Evolutionary conservation across 1,284 basidiomycete species (phyloP).

Genomic region (Heterobasidion annosum): DNA sequence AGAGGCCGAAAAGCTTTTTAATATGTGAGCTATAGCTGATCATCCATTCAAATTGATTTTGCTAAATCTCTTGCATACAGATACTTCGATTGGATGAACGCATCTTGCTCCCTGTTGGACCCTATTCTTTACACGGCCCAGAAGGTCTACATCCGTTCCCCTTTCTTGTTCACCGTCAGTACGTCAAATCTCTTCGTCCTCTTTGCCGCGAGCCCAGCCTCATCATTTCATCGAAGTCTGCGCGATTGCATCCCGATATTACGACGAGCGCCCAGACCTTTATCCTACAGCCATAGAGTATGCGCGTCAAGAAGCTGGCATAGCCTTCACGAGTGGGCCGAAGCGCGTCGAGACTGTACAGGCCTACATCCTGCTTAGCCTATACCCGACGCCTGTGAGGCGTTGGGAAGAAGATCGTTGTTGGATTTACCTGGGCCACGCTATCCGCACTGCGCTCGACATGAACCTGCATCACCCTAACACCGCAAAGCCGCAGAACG

Average conservation of each 20-base stretch:
- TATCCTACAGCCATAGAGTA: conserved; percentile 62
- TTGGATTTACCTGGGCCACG: conserved; percentile 74
- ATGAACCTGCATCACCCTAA: conserved; percentile 75
- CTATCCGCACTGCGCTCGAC: conserved; percentile 75
- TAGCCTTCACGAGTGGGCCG: conserved; percentile 58
- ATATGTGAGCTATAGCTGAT: conserved; percentile 43
- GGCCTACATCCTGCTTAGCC: conserved; percentile 62
- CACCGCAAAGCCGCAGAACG: conserved; percentile 58
- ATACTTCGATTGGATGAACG: conserved; percentile 71
- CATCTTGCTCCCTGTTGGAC: conserved; percentile 63
- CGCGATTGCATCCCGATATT: conserved; percentile 69
- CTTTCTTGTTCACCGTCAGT: conserved; percentile 79
- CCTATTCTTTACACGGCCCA: conserved; percentile 70
- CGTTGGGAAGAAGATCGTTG: conserved; percentile 75
- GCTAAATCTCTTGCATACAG: conserved; percentile 24
- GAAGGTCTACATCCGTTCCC: conserved; percentile 63
- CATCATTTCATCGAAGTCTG: conserved; percentile 41
- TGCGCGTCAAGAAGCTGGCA: conserved; percentile 65
- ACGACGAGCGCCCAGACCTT: conserved; percentile 52
- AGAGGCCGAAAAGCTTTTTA: conserved; percentile 73
- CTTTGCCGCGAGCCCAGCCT: not conserved
- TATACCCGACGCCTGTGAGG: conserved; percentile 65
- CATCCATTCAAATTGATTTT: not conserved
- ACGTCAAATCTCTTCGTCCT: conserved; percentile 24
- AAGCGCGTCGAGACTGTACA: conserved; percentile 73